Conservation (phyloP, 805 yeast species). For the Wickerhamiella qilinensis region DNA sequence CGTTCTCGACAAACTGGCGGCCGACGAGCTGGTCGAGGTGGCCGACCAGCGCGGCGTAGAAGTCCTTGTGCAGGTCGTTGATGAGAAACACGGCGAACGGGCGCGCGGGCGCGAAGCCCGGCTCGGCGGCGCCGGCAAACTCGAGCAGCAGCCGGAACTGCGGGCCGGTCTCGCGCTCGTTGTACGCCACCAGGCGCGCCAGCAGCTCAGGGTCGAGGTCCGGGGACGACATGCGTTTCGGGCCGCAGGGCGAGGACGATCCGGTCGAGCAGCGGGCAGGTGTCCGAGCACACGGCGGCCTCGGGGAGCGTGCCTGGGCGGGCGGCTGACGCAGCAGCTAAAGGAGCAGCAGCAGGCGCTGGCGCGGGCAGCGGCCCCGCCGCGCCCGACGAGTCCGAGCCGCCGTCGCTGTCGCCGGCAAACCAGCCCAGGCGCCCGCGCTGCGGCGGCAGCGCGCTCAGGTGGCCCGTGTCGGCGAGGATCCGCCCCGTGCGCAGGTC, state of each 20-base stretch:
- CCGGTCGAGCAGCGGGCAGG: constrained; percentile 4
- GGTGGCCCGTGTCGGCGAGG: constrained; percentile 52
- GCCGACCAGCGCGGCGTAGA: not conserved
- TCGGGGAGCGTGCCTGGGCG: not conserved
- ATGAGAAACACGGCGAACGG: constrained; percentile 4
- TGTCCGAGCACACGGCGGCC: too few species aligned
- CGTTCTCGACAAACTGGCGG: not conserved
- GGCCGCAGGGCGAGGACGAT: too few species aligned
- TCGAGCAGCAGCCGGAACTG: constrained; percentile 2
- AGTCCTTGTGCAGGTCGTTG: not conserved
- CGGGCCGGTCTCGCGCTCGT: constrained; percentile 7
- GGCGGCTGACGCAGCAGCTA: not conserved
- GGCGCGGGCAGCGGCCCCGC: not conserved
- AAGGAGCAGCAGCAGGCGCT: too few species aligned
- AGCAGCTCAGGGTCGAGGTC: constrained; percentile 1
- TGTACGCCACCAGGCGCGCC: constrained; percentile 2
- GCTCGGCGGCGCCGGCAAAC: constrained; percentile 1
- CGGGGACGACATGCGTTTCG: too few species aligned
- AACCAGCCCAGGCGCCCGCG: not conserved
- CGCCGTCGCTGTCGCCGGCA: not conserved
- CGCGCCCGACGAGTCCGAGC: not conserved
- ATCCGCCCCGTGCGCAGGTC: constrained; percentile 51
- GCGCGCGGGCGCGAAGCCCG: not conserved
- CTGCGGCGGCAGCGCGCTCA: constrained; percentile 34
- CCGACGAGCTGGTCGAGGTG: not conserved